Evolutionary conservation across 805 yeast species (phyloP).

Genomic region (Teunomyces gatunensis): DNA sequence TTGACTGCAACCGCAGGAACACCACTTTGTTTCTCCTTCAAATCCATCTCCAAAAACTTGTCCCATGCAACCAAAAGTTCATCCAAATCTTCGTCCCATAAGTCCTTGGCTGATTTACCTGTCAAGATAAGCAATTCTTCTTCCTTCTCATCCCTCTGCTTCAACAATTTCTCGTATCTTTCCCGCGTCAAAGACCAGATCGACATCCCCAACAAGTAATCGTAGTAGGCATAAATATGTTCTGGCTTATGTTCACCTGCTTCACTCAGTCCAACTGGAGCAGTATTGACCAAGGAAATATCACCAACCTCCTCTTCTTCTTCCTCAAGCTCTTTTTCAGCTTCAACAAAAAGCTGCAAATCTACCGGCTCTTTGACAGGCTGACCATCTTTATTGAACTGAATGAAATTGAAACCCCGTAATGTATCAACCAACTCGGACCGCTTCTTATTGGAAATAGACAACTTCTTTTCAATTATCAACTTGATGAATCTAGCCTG

Average conservation of each 20-base stretch:
- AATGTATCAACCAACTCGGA: slow-evolving; percentile 62
- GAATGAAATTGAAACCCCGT: slow-evolving; percentile 65
- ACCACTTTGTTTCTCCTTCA: slow-evolving; percentile 51
- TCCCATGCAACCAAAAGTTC: slow-evolving; percentile 67
- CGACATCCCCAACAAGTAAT: slow-evolving; percentile 87
- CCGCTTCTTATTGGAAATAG: slow-evolving; percentile 73
- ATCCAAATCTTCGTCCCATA: slow-evolving; percentile 85
- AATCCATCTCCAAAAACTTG: slow-evolving; percentile 64
- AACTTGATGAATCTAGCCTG: slow-evolving; percentile 91
- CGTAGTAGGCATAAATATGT: slow-evolving; percentile 65
- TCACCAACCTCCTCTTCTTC: slow-evolving; percentile 42
- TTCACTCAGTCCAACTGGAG: slow-evolving; percentile 21
- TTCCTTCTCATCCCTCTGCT: slow-evolving; percentile 71
- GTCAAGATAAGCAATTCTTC: slow-evolving; percentile 65
- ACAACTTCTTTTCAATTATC: slow-evolving; percentile 74
- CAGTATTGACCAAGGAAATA: slow-evolving; percentile 19
- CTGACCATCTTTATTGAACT: slow-evolving; percentile 66
- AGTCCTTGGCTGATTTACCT: slow-evolving; percentile 72
- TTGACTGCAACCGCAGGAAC: slow-evolving; percentile 44
- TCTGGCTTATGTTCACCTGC: slow-evolving; percentile 47
- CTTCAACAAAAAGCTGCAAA: slow-evolving; percentile 19
- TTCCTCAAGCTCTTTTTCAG: slow-evolving; percentile 33
- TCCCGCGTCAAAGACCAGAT: slow-evolving; percentile 92
- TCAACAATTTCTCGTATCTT: slow-evolving; percentile 75
- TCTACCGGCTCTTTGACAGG: slow-evolving; percentile 48